A percentile compares a stretch with the other conserved stretches of the same genome.
Evolutionary conservation across 2,329 filamentous ascomycete species (phyloP).

Genomic region (Cadophora gregata): DNA sequence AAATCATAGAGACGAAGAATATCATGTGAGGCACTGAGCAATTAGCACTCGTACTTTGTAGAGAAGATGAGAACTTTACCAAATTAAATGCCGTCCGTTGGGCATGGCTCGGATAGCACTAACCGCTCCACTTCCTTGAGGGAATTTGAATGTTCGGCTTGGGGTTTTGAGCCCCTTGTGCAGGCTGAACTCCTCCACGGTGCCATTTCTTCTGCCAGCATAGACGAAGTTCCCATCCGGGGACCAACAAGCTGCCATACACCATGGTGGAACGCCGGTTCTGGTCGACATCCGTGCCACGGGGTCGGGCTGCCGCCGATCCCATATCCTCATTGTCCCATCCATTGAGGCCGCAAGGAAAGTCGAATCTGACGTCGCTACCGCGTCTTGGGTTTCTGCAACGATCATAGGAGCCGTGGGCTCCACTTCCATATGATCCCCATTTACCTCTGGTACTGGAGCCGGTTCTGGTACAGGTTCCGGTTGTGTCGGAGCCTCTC

Average conservation of each 20-base stretch:
- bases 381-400: conserved; percentile 55
- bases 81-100: conserved; percentile 90
- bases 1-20: conserved; percentile 94
- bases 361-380: conserved; percentile 72
- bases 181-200: conserved; percentile 92
- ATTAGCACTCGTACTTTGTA: conserved; percentile 1
- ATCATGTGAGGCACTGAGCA: conserved; percentile 80
- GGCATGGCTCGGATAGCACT: conserved; percentile 89
- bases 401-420: conserved; percentile 28
- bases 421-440: conserved; percentile 24
- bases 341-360: conserved; percentile 91
- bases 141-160: conserved; percentile 83
- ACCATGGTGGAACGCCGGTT: conserved; percentile 87
- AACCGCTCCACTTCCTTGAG: conserved; percentile 85
- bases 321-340: conserved; percentile 92
- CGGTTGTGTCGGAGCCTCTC: conserved; percentile 31
- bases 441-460: conserved; percentile 29
- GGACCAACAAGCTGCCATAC: conserved; percentile 96
- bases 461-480: conserved; percentile 37
- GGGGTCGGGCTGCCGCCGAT: conserved; percentile 76
- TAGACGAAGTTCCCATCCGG: conserved; percentile 96
- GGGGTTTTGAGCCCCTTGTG: conserved; percentile 80
- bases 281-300: conserved; percentile 79
- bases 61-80: conserved; percentile 55
- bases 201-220: conserved; percentile 85